Evolutionary conservation across 2,329 filamentous ascomycete species (phyloP), one percentile per base, ranked within the genome.

Genomic region (Pseudogymnoascus sp.): DNA sequence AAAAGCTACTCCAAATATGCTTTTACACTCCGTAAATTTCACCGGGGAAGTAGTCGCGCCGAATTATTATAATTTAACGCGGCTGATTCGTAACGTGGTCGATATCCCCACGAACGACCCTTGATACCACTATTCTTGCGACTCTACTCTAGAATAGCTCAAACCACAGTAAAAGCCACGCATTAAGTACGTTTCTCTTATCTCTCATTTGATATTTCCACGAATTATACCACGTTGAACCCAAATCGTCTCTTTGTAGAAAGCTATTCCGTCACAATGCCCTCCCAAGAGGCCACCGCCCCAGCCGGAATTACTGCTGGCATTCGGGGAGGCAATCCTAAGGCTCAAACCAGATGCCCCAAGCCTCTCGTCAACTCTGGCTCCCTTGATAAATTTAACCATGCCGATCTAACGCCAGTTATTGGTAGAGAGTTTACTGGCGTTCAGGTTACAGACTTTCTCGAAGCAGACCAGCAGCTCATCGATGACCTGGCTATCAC

Each of bases 381-480:
- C 15, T 65, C 67, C 8, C 61, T 70, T 3, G 68, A 70, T 33
- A 64, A 63, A 10, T 69, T 65, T 59, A 28, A 62, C 40, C 61
- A 69, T 10, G 44, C 53, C 1, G 69, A 70, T 57, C 61, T 66
- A 2, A 71, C 69, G 15, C 68, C 69, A 2, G 62, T 65, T 10
- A 68, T 70, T 64, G 86, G 86, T 2, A 78, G 79, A 7, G 86
- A 88, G 68, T 88, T 81, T 66, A 76, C 80, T 11, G 78, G 78
- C 10, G 77, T 82, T 23, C 82, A 87, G 65, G 76, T 88, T 0
- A 80, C 80, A 6, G 85, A 90, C 2, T 81, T 82, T 66, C 76
- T 90, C 4, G 76, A 83, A 28, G 82, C 83, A 0, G 78, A 83
- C 0, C 64, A 68, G 15, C 47, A 85, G 40, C 75, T 88, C 21